A percentile compares a stretch with the other conserved stretches of the same genome.
These are phyloP conservation scores for Liquidambar formosana DNA, from an alignment of 164 flowering plant species.

Conservation along the genomic window DNA sequence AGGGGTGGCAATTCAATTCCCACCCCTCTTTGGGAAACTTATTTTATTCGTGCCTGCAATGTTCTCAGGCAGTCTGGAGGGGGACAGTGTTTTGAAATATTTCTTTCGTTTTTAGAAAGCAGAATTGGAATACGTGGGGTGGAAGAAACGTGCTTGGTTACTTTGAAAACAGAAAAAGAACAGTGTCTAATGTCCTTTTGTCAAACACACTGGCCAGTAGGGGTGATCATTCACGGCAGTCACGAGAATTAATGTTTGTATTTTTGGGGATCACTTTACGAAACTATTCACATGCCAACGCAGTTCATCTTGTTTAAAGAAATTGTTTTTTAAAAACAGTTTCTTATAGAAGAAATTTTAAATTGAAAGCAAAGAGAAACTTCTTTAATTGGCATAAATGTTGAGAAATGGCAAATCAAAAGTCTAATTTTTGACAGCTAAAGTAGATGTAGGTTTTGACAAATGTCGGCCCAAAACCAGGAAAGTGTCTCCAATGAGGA, in stretches of 20 bases:
- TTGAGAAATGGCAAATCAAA: too few relatives aligned
- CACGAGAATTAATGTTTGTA: background rate
- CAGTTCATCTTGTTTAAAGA: too few relatives aligned
- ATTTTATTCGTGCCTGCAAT: background rate
- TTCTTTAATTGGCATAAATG: too few relatives aligned
- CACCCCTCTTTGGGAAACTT: background rate
- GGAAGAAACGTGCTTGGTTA: background rate
- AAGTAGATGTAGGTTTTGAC: too few relatives aligned
- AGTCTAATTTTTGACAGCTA: too few relatives aligned
- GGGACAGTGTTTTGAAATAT: background rate
- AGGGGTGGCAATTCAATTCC: background rate
- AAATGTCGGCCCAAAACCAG: too few relatives aligned
- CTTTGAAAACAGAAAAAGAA: background rate
- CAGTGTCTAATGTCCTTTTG: background rate
- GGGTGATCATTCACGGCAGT: background rate
- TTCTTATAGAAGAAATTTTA: too few relatives aligned
- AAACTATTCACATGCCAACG: background rate
- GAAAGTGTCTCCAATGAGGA: too few relatives aligned
- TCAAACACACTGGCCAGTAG: background rate
- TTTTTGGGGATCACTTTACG: background rate
- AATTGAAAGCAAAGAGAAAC: too few relatives aligned
- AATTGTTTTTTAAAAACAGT: too few relatives aligned
- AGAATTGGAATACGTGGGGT: background rate
- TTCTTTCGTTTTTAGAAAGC: background rate
- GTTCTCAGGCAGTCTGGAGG: background rate